Evolutionary conservation across 2,329 filamentous ascomycete genomes (phyloP).

Genomic region (Fusarium poae): DNA sequence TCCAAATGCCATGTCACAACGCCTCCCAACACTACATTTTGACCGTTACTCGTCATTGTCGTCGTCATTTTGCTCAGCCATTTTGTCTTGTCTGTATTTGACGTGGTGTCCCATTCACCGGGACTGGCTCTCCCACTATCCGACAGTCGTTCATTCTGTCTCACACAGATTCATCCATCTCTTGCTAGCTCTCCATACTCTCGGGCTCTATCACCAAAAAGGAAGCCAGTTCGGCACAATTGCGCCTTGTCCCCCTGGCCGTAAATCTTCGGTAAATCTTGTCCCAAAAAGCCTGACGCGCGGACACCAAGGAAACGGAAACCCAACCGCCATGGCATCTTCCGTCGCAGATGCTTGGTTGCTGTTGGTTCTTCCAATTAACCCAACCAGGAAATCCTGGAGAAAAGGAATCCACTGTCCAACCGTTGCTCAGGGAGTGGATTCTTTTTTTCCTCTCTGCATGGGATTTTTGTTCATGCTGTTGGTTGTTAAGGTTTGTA

Average conservation of each 20-base stretch:
- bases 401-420: not conserved
- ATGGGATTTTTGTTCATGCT: not conserved
- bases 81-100: not conserved
- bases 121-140: constrained; percentile 15
- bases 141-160: not conserved
- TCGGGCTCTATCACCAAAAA: constrained; percentile 34
- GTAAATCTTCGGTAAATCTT: constrained; percentile 19
- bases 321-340: constrained; percentile 33
- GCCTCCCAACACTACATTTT: not conserved
- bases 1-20: not conserved
- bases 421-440: constrained; percentile 18
- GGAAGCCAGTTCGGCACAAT: constrained; percentile 29
- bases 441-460: not conserved
- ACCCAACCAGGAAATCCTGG: not conserved
- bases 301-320: constrained; percentile 29
- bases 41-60: constrained; percentile 19
- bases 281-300: constrained; percentile 25
- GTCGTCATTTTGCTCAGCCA: constrained; percentile 39
- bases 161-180: not conserved
- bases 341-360: not conserved
- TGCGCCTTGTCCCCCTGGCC: constrained; percentile 1
- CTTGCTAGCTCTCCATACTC: constrained; percentile 27
- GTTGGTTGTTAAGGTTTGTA: constrained; percentile 1
- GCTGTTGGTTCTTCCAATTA: not conserved
- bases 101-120: constrained; percentile 12